These are phyloP conservation scores for Amanita exitialis DNA, from an alignment of 768 basidiomycete species.

Conservation along the genomic window DNA sequence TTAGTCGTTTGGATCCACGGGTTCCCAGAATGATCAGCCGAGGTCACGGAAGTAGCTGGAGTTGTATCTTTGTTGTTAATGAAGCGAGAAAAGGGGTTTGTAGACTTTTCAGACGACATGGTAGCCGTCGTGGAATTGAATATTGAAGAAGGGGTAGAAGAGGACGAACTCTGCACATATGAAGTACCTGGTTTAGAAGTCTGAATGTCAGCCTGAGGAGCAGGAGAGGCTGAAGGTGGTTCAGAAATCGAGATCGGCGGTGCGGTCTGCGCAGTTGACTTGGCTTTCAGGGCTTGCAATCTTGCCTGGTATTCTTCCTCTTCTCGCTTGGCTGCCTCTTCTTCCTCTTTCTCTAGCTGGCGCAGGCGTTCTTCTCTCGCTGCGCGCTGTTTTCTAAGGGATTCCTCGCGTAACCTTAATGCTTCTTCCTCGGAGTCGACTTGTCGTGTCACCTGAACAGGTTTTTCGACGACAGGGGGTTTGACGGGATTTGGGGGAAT, in stretches of 20 bases:
- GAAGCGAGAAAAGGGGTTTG: constrained; percentile 75
- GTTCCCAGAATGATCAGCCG: constrained; percentile 43
- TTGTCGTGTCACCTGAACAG: constrained; percentile 24
- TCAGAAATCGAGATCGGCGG: constrained; percentile 23
- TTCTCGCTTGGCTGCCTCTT: constrained; percentile 40
- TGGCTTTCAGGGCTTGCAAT: constrained; percentile 27
- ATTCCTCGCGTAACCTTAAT: constrained; percentile 59
- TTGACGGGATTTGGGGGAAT: constrained; percentile 7
- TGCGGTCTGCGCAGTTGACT: constrained; percentile 15
- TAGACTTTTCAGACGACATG: constrained; percentile 38
- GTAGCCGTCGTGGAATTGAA: constrained; percentile 16
- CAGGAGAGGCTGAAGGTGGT: constrained; percentile 24
- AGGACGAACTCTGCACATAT: constrained; percentile 19
- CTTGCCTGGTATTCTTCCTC: constrained; percentile 32
- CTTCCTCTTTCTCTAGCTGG: constrained; percentile 47
- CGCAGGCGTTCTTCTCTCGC: constrained; percentile 63
- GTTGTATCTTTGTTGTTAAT: constrained; percentile 34
- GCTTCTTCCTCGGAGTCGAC: constrained; percentile 74
- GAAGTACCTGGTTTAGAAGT: constrained; percentile 22
- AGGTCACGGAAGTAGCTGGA: constrained; percentile 21
- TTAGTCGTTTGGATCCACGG: constrained; percentile 45
- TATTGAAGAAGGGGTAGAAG: constrained; percentile 19
- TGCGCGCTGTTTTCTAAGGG: constrained; percentile 60
- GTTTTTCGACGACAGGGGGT: constrained; percentile 16
- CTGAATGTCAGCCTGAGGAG: constrained; percentile 20